Conservation (phyloP, 352 stramenopile genomes). For the Globisporangium sylvaticum region DNA sequence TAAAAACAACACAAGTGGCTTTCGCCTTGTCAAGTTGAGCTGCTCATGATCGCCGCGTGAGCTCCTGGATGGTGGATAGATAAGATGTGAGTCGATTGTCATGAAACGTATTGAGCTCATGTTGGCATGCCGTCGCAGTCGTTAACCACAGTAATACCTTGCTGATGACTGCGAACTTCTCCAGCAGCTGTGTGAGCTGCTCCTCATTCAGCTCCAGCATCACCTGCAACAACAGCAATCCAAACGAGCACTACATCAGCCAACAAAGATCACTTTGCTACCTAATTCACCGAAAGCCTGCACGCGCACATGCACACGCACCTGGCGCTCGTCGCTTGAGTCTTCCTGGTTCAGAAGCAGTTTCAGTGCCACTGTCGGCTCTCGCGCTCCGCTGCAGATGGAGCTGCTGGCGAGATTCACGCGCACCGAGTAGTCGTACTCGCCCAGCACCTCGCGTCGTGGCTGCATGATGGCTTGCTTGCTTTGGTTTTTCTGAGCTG, state of each 20-base stretch:
- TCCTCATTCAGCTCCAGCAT: slow-evolving; percentile 41
- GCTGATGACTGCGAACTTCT: slow-evolving; percentile 33
- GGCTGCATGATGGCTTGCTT: slow-evolving; percentile 9
- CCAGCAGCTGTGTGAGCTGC: slow-evolving; percentile 33
- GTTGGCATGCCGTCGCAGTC: neutral
- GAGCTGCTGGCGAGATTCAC: slow-evolving; percentile 54
- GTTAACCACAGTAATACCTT: slow-evolving; percentile 18
- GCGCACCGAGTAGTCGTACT: slow-evolving; percentile 79
- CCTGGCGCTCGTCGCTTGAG: slow-evolving; percentile 31
- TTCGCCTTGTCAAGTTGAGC: neutral
- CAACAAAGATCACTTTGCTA: neutral
- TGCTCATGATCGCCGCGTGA: slow-evolving; percentile 12
- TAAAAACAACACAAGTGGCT: neutral
- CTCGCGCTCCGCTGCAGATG: slow-evolving; percentile 39
- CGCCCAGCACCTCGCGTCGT: slow-evolving; percentile 26
- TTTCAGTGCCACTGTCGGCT: slow-evolving; percentile 50
- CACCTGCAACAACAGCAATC: slow-evolving; percentile 23
- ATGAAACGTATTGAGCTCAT: neutral
- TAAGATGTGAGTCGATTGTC: too few species aligned
- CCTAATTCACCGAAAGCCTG: neutral
- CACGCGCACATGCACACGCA: neutral
- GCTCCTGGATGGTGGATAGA: slow-evolving; percentile 11
- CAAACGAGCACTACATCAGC: neutral
- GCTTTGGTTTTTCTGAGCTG: neutral
- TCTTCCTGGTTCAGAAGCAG: slow-evolving; percentile 27